Base-by-base conservation (phyloP, 2,329 filamentous ascomycete genomes). In the Aspergillus transmontanensis region DNA sequence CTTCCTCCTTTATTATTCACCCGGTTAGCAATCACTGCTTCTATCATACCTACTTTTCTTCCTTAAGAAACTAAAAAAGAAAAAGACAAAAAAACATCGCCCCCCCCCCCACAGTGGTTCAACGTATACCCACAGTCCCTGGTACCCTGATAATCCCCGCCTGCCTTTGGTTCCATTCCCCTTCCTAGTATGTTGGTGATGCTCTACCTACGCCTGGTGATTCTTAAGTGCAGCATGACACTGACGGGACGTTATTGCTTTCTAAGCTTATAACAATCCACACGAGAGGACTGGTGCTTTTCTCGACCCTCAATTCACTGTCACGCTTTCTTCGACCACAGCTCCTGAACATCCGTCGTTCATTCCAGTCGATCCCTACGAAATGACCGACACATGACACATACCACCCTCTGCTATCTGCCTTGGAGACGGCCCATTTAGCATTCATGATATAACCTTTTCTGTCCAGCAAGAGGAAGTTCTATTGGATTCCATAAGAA, bases 351-450 rank as follows among this genome's bases (percentile, higher is more conserved):
- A 21, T 34, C 55, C 23, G 39, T 43, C 30, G 21, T 36, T 43
- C 43, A 11, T n/a, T 59, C 48, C 32, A 34, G 19, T 48, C 48
- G 41, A 28, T 23, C 58, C 34, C 39, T 61, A 60, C 66, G 60
- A 60, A 61, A 68, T 69, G 66, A 61, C 56, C 54, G 45, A 34
- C 50, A 62, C 57, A 57, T 68, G 65, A 68, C 63, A 63, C 61
- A 61, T 39, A 63, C 46, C 55, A 46, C 51, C 43, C 30, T 34
- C 39, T 54, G n/a, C 21, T 26, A 28, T 56, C 28, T 19, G 53
- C 43, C 55, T 21, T 21, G 30, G 28, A 26, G 30, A 26, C 61
- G 30, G 41, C 34, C 61, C 21, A 30, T 30, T n/a, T 30, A 51
- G 58, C 21, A 45, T 54, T 54, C 57, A n/a, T 34, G 56, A 41